Percentiles rank a stretch among this genome's conserved stretches.
Evolutionary conservation across 2,329 filamentous ascomycete genomes (phyloP).

Genomic region (Aphanocladium album): DNA sequence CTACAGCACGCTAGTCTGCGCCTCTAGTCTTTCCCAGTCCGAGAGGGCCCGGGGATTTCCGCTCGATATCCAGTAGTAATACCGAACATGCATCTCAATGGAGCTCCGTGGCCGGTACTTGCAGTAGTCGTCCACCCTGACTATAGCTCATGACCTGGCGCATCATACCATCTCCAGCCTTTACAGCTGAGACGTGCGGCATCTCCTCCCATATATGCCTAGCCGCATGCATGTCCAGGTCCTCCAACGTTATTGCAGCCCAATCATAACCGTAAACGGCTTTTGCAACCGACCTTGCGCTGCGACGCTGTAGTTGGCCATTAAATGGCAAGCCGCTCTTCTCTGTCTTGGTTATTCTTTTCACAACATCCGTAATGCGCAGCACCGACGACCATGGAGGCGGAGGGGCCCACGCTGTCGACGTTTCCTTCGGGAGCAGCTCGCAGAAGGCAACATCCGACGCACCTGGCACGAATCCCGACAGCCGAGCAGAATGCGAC

Average conservation of each 20-base stretch:
- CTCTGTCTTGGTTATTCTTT: neutral
- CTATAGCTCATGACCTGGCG: neutral
- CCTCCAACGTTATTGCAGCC: slow-evolving; percentile 2
- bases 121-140: neutral
- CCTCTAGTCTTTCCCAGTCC: neutral
- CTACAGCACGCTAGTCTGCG: neutral
- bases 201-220: neutral
- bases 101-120: neutral
- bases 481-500: neutral
- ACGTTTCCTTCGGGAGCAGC: slow-evolving; percentile 10
- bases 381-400: slow-evolving; percentile 21
- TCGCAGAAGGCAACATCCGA: slow-evolving; percentile 5
- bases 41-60: neutral
- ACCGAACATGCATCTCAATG: slow-evolving; percentile 3
- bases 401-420: slow-evolving; percentile 14
- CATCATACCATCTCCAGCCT: neutral
- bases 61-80: slow-evolving; percentile 5
- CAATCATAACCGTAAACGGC: neutral
- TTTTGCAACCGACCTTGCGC: neutral
- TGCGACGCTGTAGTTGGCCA: neutral
- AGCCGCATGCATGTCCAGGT: neutral
- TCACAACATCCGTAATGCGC: slow-evolving; percentile 17
- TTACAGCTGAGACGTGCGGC: neutral
- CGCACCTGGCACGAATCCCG: neutral
- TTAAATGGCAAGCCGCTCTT: neutral